phyloP scores from a whole-genome alignment of 768 basidiomycete species.

The Lentinula lateritia region DNA sequence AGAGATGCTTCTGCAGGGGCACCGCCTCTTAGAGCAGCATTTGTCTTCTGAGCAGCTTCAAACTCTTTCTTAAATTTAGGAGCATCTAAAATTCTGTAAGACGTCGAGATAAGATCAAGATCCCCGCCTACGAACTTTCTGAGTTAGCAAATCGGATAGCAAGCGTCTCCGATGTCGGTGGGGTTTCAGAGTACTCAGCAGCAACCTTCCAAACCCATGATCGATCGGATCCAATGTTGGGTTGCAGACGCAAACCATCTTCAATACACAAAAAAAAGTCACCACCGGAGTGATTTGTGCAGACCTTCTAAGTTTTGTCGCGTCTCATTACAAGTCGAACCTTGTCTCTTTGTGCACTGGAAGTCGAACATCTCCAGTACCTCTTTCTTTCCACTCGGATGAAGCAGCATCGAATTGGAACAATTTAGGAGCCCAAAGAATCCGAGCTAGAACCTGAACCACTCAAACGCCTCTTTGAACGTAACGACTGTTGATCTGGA shows the following conservation, averaged over 20 bases:
- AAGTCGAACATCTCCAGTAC: constrained; percentile 92
- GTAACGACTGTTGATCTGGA: background rate
- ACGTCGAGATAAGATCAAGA: background rate
- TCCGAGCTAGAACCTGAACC: constrained; percentile 3
- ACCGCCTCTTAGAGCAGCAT: constrained; percentile 35
- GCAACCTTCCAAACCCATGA: constrained; percentile 99
- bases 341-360: constrained; percentile 83
- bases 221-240: constrained; percentile 97
- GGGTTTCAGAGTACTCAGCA: constrained; percentile 90
- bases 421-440: constrained; percentile 55
- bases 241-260: constrained; percentile 68
- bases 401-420: constrained; percentile 82
- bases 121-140: constrained; percentile 63
- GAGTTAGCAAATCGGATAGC: constrained; percentile 98
- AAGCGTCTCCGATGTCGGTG: constrained; percentile 89
- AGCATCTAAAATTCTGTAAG: constrained; percentile 56
- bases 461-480: background rate
- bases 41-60: constrained; percentile 75
- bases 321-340: constrained; percentile 97
- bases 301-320: constrained; percentile 99
- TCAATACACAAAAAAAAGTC: constrained; percentile 14
- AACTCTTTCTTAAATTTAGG: constrained; percentile 85
- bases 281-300: constrained; percentile 93
- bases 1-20: constrained; percentile 13
- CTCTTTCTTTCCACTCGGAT: constrained; percentile 97